Percentiles rank a stretch among this genome's conserved stretches.
phyloP scores from a whole-genome alignment of 139 green algal species.

The Bryopsis sp. region DNA sequence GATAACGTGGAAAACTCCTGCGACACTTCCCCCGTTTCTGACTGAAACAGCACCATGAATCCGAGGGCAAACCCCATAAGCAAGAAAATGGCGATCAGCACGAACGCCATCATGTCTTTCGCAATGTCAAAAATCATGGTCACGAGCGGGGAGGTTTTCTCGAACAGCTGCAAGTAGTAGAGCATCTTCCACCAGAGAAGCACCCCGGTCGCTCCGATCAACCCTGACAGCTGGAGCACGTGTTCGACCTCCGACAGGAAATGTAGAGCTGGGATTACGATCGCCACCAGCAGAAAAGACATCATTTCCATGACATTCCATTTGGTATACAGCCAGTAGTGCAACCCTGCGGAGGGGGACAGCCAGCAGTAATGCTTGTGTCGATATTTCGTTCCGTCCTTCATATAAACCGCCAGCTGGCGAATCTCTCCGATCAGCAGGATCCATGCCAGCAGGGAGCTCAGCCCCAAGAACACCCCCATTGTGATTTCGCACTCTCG shows the following conservation, averaged over 20 bases:
- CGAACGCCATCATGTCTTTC: background rate
- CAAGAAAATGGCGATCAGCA: background rate
- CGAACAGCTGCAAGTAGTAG: background rate
- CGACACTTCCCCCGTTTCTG: too few species aligned
- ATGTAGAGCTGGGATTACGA: background rate
- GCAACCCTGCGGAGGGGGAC: too few species aligned
- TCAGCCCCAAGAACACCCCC: background rate
- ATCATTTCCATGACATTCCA: conserved; percentile 2
- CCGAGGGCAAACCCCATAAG: background rate
- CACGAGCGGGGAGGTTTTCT: background rate
- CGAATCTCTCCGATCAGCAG: background rate
- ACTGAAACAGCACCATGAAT: background rate
- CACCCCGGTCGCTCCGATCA: background rate
- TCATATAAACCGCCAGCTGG: background rate
- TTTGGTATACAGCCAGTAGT: background rate
- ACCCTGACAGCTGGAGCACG: background rate
- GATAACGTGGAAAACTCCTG: too few species aligned
- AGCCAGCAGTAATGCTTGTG: too few species aligned
- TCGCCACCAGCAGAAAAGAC: background rate
- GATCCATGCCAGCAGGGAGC: background rate
- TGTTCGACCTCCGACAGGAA: background rate
- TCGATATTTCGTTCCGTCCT: background rate
- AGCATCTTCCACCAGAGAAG: background rate
- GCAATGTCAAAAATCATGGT: conserved; percentile 1
- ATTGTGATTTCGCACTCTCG: background rate